These are phyloP conservation scores for Pichia rugopelliculosa DNA, from an alignment of 805 yeast species.

Conservation along the genomic window DNA sequence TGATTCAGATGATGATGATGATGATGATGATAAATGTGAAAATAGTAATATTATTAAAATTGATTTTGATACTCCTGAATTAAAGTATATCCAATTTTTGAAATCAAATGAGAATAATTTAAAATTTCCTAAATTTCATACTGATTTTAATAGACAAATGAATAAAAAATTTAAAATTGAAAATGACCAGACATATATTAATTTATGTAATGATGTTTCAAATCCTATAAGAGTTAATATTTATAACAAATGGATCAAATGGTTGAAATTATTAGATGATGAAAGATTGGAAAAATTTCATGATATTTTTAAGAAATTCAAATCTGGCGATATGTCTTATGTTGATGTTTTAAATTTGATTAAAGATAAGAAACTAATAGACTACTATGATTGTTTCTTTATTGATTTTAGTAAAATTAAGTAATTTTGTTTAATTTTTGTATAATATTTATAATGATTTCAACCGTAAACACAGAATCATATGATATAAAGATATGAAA, in stretches of 20 bases:
- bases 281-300: neutral
- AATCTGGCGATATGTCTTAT: neutral
- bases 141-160: slow-evolving; percentile 15
- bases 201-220: neutral
- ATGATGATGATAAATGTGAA: neutral
- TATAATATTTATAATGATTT: neutral
- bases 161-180: neutral
- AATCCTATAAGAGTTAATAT: neutral
- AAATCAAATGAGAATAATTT: slow-evolving; percentile 1
- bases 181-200: neutral
- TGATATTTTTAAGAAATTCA: neutral
- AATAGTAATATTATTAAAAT: neutral
- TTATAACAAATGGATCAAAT: neutral
- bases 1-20: neutral
- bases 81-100: slow-evolving; percentile 9
- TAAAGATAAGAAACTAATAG: neutral
- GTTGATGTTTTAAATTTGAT: neutral
- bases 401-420: neutral
- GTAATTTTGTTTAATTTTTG: too few relatives aligned
- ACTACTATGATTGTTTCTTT: slow-evolving; percentile 1
- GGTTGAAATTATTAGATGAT: neutral
- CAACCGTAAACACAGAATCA: neutral
- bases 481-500: neutral
- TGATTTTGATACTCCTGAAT: slow-evolving; percentile 2
- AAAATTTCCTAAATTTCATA: slow-evolving; percentile 18